Base-by-base conservation (phyloP, 2,329 filamentous ascomycete genomes). In the Colletotrichum camelliae region DNA sequence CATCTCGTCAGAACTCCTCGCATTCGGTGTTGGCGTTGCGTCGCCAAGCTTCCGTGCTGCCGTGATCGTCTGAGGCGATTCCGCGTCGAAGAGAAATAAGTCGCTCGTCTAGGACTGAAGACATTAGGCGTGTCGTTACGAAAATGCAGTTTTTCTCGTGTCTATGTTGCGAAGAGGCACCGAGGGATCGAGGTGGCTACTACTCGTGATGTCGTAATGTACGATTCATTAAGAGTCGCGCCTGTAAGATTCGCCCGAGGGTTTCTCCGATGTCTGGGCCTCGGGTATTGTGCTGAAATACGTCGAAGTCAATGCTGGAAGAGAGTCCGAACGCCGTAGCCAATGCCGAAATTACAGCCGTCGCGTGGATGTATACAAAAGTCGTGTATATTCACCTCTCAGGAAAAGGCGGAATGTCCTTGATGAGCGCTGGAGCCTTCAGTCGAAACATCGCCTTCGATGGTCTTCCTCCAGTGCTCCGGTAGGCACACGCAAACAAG, bases 401-500 rank as follows among this genome's bases (percentile, higher is more conserved):
- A 81, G 80, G 81, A 82, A 69, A 81, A 70, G 33, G 78, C 71
- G 35, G 80, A 78, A 24, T 80, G 79, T 43, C 71, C 70, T 35
- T 81, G 83, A 39, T 82, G 81, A 18, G 80, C 84, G 74, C 83
- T 89, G 15, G 91, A 93, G 70, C 88, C 89, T 81, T 94, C 93
- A 5, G 92, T 93, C 33, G 92, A 94, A 37, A 91, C 90, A 81
- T 98, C 96, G 75, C 96, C 95, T 78, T 98, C 96, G 80, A 98
- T 98, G 3, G 96, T 98, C 86, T 97, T 98, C 82, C 93, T 93
- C 96, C 96, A 99, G 84, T 98, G 96, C 81, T 98, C 95, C 31
- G 96, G 97, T 37, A 98, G 88, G 85, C 97, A 98, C 57, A 98
- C 95, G 82, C 96, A 99, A 66, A 99, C 96, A 77, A 99, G 89